Evolutionary conservation across 768 basidiomycete genomes (phyloP).

Genomic region (Naganishia vaughanmartiniae): DNA sequence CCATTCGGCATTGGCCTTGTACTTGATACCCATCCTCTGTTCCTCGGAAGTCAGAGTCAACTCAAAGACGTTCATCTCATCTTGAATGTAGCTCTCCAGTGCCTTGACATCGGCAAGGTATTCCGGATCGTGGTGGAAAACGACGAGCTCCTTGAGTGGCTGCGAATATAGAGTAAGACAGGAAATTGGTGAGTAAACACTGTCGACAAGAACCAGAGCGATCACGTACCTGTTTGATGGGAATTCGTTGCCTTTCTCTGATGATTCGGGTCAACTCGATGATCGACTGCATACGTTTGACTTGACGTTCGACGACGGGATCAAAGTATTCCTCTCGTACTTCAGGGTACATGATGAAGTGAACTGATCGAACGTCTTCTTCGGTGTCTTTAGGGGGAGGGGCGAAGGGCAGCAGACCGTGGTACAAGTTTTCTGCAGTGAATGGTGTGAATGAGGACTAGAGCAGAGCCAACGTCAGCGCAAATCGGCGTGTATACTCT

Average conservation of each 20-base stretch:
- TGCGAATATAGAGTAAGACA: slow-evolving; percentile 39
- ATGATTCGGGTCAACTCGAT: slow-evolving; percentile 87
- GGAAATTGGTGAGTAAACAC: slow-evolving; percentile 33
- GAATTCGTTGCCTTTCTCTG: slow-evolving; percentile 79
- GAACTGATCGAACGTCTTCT: slow-evolving; percentile 80
- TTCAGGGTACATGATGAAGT: slow-evolving; percentile 90
- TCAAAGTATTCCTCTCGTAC: slow-evolving; percentile 95
- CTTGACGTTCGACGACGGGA: slow-evolving; percentile 85
- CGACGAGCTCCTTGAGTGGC: slow-evolving; percentile 82
- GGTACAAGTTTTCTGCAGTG: slow-evolving; percentile 94
- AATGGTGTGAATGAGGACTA: slow-evolving; percentile 98
- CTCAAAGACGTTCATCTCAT: slow-evolving; percentile 91
- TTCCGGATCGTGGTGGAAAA: slow-evolving; percentile 82
- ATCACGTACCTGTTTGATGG: slow-evolving; percentile 68
- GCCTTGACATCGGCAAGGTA: slow-evolving; percentile 83
- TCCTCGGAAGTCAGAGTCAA: slow-evolving; percentile 88
- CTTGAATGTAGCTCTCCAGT: slow-evolving; percentile 81
- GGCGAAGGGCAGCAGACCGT: slow-evolving; percentile 80
- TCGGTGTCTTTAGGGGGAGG: slow-evolving; percentile 57
- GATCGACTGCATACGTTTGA: slow-evolving; percentile 88
- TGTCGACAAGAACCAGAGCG: neutral
- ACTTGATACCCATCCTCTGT: slow-evolving; percentile 75
- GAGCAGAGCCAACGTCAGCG: neutral
- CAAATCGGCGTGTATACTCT: neutral
- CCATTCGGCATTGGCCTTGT: slow-evolving; percentile 92